Conservation (phyloP, 805 yeast species). For the Yarrowia alimentaria region DNA sequence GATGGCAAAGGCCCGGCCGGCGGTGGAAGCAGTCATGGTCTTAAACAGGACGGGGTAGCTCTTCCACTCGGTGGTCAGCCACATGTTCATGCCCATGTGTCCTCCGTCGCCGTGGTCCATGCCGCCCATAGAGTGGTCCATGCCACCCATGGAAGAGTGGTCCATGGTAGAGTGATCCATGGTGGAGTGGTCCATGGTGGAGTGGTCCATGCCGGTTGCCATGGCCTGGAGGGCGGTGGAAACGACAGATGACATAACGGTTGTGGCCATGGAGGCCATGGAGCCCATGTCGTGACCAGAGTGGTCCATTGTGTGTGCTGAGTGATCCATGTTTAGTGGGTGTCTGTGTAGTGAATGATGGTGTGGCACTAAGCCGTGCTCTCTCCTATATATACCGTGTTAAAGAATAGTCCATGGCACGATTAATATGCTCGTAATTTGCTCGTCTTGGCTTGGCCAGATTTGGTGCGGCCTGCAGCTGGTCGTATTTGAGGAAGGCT, state of each 20-base stretch:
- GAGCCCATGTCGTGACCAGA: conserved; percentile 19
- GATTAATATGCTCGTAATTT: not conserved
- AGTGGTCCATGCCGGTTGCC: conserved; percentile 16
- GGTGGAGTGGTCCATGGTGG: conserved; percentile 30
- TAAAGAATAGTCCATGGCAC: not conserved
- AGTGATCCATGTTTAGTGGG: not conserved
- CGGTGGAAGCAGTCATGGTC: conserved; percentile 22
- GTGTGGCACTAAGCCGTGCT: not conserved
- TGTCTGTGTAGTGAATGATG: not conserved
- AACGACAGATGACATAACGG: not conserved
- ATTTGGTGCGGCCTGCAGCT: no score
- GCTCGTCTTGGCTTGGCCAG: no score
- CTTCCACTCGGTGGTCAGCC: conserved; percentile 22
- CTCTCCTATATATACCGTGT: not conserved
- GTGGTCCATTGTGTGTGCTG: conserved; percentile 21
- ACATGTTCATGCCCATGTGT: conserved; percentile 26
- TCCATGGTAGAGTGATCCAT: conserved; percentile 32
- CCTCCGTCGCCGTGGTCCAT: conserved; percentile 19
- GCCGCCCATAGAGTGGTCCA: not conserved
- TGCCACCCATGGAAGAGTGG: conserved; percentile 4
- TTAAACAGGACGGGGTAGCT: conserved; percentile 22
- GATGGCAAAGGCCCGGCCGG: conserved; percentile 23
- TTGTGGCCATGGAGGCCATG: conserved; percentile 2
- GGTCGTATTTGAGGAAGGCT: no score
- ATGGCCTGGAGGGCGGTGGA: conserved; percentile 7